Evolutionary conservation across 208 protist species (phyloP).

Genomic region (Wallacemonas sp.): DNA sequence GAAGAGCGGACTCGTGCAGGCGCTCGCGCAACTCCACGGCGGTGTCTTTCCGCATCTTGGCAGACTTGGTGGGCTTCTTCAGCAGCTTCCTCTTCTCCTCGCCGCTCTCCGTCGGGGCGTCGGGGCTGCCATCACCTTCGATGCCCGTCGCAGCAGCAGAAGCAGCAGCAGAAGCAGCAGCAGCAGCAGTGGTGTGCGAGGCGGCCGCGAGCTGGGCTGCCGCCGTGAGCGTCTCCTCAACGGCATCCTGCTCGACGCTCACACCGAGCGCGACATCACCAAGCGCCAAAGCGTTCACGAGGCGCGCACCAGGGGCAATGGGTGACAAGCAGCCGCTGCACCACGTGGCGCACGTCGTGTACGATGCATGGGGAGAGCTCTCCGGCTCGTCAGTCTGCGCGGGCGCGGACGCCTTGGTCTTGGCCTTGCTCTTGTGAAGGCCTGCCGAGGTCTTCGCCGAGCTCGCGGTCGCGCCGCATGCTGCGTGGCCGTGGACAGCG

Average conservation of each 20-base stretch:
- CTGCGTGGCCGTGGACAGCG: too few relatives aligned
- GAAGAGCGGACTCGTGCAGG: conserved; percentile 32
- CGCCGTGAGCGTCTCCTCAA: conserved; percentile 16
- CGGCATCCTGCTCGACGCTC: conserved; percentile 31
- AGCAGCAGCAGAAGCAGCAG: too few relatives aligned
- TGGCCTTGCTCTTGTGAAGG: too few relatives aligned
- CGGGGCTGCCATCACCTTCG: too few relatives aligned
- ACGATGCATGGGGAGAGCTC: too few relatives aligned
- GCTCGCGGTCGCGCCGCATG: too few relatives aligned
- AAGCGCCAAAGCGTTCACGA: conserved; percentile 60
- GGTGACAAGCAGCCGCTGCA: conserved; percentile 53
- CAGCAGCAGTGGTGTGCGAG: too few relatives aligned
- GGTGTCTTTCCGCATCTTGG: conserved; percentile 50
- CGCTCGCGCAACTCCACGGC: conserved; percentile 44
- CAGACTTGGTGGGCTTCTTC: conserved; percentile 60
- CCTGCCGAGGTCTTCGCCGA: neutral
- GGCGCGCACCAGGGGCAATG: conserved; percentile 39
- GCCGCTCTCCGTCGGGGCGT: neutral
- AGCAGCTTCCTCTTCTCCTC: conserved; percentile 20
- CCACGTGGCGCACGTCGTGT: conserved; percentile 33
- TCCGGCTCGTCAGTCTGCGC: too few relatives aligned
- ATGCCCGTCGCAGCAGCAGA: too few relatives aligned
- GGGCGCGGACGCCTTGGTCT: too few relatives aligned
- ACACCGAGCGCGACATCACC: conserved; percentile 46
- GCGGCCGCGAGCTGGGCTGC: too few relatives aligned